A percentile compares a stretch with the other conserved stretches of the same genome.
Evolutionary conservation across 331 rosid genomes (phyloP).

Genomic region (Acacia concinna): DNA sequence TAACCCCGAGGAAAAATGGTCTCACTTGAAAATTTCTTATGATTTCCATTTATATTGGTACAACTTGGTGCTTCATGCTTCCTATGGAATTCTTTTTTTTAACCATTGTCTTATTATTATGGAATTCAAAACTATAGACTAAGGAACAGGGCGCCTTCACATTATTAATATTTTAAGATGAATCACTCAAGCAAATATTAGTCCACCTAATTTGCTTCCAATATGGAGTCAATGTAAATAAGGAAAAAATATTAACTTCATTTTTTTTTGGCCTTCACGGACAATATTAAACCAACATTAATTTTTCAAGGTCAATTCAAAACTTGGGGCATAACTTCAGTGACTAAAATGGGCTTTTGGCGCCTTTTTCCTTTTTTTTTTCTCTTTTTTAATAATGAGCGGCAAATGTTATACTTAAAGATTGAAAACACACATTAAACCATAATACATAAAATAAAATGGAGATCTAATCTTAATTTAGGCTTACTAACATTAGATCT

Average conservation of each 20-base stretch:
- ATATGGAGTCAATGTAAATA: no score
- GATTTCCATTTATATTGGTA: neutral
- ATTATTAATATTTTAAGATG: neutral
- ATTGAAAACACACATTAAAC: no score
- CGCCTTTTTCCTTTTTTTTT: no score
- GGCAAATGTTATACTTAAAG: no score
- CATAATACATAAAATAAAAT: no score
- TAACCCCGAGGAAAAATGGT: neutral
- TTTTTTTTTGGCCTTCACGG: no score
- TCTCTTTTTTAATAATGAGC: no score
- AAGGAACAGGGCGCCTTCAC: neutral
- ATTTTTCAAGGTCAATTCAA: neutral
- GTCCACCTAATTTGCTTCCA: no score
- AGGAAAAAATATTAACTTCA: no score
- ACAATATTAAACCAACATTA: neutral
- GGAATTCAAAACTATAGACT: neutral
- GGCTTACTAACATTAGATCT: no score
- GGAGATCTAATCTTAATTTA: no score
- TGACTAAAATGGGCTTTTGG: neutral
- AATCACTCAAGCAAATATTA: neutral
- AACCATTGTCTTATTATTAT: no score
- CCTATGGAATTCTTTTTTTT: neutral
- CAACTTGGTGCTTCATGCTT: neutral
- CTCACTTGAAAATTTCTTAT: neutral
- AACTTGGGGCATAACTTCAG: neutral